phyloP scores from a whole-genome alignment of 805 yeast genomes.

The Myxozyma melibiosi region DNA sequence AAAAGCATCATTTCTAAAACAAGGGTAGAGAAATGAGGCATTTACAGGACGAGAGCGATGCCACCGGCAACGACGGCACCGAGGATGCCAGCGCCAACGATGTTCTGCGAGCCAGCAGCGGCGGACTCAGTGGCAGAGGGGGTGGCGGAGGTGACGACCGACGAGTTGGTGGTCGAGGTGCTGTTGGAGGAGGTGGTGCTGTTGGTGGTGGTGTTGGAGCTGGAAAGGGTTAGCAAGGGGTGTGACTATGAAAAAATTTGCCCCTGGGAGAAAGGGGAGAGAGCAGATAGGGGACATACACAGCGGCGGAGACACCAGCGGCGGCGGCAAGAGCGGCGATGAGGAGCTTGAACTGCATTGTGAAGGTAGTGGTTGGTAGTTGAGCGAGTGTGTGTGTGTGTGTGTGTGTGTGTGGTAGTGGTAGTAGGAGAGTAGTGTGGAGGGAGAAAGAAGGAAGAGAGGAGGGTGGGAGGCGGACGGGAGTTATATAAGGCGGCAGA shows the following conservation, averaged over 20 bases:
- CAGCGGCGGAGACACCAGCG: conserved; percentile 34
- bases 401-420: neutral
- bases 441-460: conserved; percentile 6
- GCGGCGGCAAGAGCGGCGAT: conserved; percentile 35
- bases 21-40: neutral
- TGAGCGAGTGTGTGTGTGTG: conserved; percentile 4
- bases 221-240: neutral
- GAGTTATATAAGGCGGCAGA: conserved; percentile 6
- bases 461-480: conserved; percentile 10
- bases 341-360: conserved; percentile 36
- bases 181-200: conserved; percentile 32
- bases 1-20: neutral
- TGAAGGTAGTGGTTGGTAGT: neutral
- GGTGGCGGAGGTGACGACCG: conserved; percentile 36
- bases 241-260: too few relatives aligned
- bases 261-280: neutral
- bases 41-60: conserved; percentile 44
- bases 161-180: conserved; percentile 35
- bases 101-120: conserved; percentile 40
- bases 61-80: conserved; percentile 48
- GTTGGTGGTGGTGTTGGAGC: conserved; percentile 19
- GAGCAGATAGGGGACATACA: neutral
- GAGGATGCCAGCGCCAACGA: conserved; percentile 44
- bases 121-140: conserved; percentile 37
- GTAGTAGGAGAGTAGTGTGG: neutral